Evolutionary conservation across 192 early-diverging fungal genomes (phyloP).

Genomic region (Coemansia reversa): DNA sequence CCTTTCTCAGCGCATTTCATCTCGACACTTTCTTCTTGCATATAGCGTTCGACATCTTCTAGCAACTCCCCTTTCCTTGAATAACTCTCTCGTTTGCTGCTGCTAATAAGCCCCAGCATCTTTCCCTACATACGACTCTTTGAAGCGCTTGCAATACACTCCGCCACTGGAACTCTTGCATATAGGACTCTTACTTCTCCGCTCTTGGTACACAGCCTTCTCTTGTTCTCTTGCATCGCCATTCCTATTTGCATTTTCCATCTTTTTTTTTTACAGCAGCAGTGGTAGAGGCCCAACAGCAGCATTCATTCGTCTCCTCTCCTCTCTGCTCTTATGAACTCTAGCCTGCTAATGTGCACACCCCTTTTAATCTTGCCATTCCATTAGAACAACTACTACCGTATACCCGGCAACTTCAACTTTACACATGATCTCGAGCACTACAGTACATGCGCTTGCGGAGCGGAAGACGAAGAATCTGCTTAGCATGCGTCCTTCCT

Average conservation of each 20-base stretch:
- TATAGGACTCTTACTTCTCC: not conserved
- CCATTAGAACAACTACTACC: not conserved
- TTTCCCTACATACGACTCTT: not conserved
- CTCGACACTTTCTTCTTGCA: conserved; percentile 9
- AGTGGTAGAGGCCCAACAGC: not conserved
- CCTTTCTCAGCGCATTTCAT: conserved; percentile 14
- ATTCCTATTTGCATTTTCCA: not conserved
- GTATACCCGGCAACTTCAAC: not conserved
- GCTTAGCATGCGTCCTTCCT: conserved; percentile 46
- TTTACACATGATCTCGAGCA: conserved; percentile 33
- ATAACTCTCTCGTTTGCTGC: conserved; percentile 6
- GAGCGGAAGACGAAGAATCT: conserved; percentile 49
- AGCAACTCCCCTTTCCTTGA: not conserved
- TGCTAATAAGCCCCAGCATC: not conserved
- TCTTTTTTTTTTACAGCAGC: not conserved
- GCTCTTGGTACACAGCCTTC: not conserved
- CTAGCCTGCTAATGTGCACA: conserved; percentile 1
- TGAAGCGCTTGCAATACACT: not conserved
- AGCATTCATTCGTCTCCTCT: not conserved
- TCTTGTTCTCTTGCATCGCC: conserved; percentile 1
- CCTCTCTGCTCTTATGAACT: not conserved
- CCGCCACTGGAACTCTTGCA: not conserved
- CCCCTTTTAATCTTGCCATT: conserved; percentile 1
- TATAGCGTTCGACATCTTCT: not conserved
- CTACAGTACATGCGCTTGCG: conserved; percentile 40